Evolutionary conservation across 2,329 filamentous ascomycete genomes (phyloP).

Genomic region (Ascochyta lentis): DNA sequence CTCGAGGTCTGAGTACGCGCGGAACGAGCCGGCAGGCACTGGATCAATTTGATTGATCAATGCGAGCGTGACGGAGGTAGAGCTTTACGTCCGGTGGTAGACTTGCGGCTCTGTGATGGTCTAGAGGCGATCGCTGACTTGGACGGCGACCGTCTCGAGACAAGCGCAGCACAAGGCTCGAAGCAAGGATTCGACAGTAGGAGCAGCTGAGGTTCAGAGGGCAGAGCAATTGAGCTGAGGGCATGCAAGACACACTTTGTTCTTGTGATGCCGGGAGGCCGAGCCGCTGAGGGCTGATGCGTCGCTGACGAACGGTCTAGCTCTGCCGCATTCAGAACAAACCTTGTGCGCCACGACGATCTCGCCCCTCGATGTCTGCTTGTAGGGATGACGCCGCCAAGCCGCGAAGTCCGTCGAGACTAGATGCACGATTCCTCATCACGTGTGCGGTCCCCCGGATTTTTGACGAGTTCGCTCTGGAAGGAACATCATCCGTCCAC

Average conservation of each 20-base stretch:
- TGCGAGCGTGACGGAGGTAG: neutral
- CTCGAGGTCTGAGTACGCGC: conserved; percentile 8
- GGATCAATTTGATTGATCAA: conserved; percentile 14
- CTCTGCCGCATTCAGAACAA: conserved; percentile 18
- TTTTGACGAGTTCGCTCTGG: neutral
- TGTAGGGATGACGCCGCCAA: conserved; percentile 7
- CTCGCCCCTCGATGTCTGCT: conserved; percentile 16
- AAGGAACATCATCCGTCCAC: conserved; percentile 14
- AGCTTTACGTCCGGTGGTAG: conserved; percentile 7
- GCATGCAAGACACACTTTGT: conserved; percentile 14
- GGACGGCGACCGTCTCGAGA: conserved; percentile 10
- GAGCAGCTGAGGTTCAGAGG: conserved; percentile 3
- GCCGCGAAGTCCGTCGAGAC: conserved; percentile 6
- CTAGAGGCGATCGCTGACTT: conserved; percentile 15
- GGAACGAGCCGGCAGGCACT: conserved; percentile 15
- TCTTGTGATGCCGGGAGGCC: neutral
- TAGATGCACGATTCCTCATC: neutral
- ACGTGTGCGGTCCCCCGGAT: neutral
- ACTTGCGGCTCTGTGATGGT: conserved; percentile 17
- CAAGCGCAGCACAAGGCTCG: conserved; percentile 8
- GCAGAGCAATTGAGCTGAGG: conserved; percentile 12
- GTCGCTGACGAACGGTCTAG: conserved; percentile 18
- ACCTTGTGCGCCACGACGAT: conserved; percentile 17
- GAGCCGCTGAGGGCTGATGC: conserved; percentile 13
- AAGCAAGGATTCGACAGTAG: conserved; percentile 8